Evolutionary conservation across 2,329 filamentous ascomycete genomes (phyloP).

Genomic region (Lecanicillium sp.): DNA sequence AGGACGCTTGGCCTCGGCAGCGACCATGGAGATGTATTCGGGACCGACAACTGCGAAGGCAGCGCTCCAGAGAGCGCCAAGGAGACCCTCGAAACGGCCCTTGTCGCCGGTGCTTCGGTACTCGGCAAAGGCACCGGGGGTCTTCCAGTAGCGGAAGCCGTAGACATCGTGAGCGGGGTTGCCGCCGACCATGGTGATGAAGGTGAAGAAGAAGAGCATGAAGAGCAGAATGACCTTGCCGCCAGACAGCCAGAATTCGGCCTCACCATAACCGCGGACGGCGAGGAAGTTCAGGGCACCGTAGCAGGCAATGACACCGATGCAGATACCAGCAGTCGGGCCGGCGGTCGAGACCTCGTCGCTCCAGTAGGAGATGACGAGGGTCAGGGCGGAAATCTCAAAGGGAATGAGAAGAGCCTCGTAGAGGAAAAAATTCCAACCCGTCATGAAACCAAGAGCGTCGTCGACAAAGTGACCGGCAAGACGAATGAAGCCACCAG

Average conservation of each 20-base stretch:
- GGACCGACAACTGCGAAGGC: slow-evolving; percentile 58
- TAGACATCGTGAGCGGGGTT: slow-evolving; percentile 63
- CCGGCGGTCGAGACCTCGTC: slow-evolving; percentile 48
- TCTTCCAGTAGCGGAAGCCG: slow-evolving; percentile 62
- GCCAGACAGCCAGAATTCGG: slow-evolving; percentile 60
- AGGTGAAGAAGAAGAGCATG: slow-evolving; percentile 65
- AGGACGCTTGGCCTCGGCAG: slow-evolving; percentile 61
- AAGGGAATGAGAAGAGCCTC: slow-evolving; percentile 35
- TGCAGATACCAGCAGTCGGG: slow-evolving; percentile 58
- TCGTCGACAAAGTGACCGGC: slow-evolving; percentile 60
- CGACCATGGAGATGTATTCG: slow-evolving; percentile 61
- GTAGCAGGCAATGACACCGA: slow-evolving; percentile 46
- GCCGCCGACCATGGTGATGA: slow-evolving; percentile 71
- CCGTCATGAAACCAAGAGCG: slow-evolving; percentile 48
- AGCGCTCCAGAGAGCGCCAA: slow-evolving; percentile 58
- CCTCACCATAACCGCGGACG: slow-evolving; percentile 60
- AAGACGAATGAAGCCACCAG: slow-evolving; percentile 56
- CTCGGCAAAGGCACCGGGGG: slow-evolving; percentile 35
- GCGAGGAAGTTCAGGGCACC: slow-evolving; percentile 56
- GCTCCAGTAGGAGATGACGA: slow-evolving; percentile 34
- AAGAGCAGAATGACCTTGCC: slow-evolving; percentile 61
- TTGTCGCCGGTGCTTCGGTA: slow-evolving; percentile 51
- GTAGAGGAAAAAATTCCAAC: slow-evolving; percentile 39
- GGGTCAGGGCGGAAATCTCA: slow-evolving; percentile 33
- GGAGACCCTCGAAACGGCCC: slow-evolving; percentile 63